Evolutionary conservation across 441 rosid genomes (phyloP).

Genomic region (Aleurites moluccanus): DNA sequence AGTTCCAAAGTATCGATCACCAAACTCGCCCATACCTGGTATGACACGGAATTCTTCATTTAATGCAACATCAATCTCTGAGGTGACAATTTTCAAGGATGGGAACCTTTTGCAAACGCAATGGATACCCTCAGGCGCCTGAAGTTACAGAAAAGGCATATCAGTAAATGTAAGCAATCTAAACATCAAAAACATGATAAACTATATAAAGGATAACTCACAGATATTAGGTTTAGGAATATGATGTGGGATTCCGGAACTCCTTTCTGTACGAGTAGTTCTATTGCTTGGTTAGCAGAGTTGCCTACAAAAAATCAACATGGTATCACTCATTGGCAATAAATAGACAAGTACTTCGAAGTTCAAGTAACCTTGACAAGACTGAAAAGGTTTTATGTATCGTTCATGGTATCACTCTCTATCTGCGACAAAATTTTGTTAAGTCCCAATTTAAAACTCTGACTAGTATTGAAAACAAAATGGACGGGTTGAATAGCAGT

Average conservation of each 20-base stretch:
- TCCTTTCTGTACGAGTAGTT: constrained; percentile 82
- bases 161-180: background rate
- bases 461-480: background rate
- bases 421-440: background rate
- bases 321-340: background rate
- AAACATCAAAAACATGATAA: background rate
- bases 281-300: constrained; percentile 95
- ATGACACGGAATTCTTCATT: constrained; percentile 89
- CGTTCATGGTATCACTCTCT: background rate
- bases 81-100: constrained; percentile 81
- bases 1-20: constrained; percentile 96
- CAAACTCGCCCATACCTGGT: constrained; percentile 97
- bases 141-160: constrained; percentile 21
- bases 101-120: constrained; percentile 92
- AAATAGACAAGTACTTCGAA: too few species aligned
- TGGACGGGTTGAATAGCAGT: background rate
- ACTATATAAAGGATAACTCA: constrained; percentile 37
- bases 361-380: too few species aligned
- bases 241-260: constrained; percentile 94
- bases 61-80: constrained; percentile 79
- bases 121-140: constrained; percentile 98
- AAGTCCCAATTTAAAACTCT: background rate
- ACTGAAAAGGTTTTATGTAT: background rate
- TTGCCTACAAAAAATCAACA: constrained; percentile 56
- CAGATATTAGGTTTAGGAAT: constrained; percentile 90